Evolutionary conservation across 2,329 filamentous ascomycete species (phyloP).

Genomic region (Calonectria multiphialidica): DNA sequence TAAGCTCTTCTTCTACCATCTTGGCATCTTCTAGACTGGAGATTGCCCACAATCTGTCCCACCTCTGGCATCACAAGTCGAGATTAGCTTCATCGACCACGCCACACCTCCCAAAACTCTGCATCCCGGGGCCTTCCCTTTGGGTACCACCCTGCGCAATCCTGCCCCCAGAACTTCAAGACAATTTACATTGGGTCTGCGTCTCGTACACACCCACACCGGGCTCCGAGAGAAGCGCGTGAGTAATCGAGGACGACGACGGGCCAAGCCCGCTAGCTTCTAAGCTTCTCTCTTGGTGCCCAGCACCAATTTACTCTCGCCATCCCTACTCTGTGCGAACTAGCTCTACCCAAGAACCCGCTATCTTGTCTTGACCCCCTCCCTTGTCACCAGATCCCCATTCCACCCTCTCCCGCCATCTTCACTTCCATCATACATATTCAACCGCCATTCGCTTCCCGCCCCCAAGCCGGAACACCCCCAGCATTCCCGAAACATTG

Average conservation of each 20-base stretch:
- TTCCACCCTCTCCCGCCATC: background rate
- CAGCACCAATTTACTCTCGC: background rate
- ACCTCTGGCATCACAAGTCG: slow-evolving; percentile 10
- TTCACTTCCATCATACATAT: slow-evolving; percentile 4
- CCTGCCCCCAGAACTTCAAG: background rate
- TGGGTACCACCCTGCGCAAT: slow-evolving; percentile 1
- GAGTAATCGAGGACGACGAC: background rate
- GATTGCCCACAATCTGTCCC: background rate
- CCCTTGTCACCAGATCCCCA: background rate
- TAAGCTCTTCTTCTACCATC: slow-evolving; percentile 11
- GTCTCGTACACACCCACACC: slow-evolving; percentile 1
- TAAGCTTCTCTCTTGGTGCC: background rate
- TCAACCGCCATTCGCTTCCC: background rate
- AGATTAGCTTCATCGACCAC: slow-evolving; percentile 19
- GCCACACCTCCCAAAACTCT: slow-evolving; percentile 13
- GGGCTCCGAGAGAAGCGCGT: background rate
- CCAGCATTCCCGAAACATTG: slow-evolving; percentile 12
- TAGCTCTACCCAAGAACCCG: background rate
- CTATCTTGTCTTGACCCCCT: background rate
- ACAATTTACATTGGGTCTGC: slow-evolving; percentile 6
- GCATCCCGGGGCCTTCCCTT: background rate
- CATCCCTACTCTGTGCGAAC: background rate
- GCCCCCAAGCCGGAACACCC: slow-evolving; percentile 2
- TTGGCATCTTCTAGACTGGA: slow-evolving; percentile 9
- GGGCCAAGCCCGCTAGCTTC: background rate